These are phyloP conservation scores for Leptographium procerum DNA, from an alignment of 2,329 filamentous ascomycete genomes.

Conservation along the genomic window DNA sequence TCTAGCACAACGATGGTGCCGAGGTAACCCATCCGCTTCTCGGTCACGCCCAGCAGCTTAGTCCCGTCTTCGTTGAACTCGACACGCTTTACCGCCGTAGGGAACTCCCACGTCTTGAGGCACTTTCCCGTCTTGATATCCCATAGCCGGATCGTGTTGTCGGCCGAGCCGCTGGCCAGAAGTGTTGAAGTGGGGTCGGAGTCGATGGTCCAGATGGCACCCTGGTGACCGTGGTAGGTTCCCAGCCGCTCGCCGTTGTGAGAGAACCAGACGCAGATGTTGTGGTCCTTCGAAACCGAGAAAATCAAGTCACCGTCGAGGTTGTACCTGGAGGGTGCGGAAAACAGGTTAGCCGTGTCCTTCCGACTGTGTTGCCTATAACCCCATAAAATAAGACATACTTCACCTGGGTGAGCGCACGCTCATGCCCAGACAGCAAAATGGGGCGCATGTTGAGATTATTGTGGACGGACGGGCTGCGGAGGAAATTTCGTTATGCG, in stretches of 20 bases:
- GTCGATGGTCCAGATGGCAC: slow-evolving; percentile 97
- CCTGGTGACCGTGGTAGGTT: slow-evolving; percentile 92
- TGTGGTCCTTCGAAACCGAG: slow-evolving; percentile 22
- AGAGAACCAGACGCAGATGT: slow-evolving; percentile 93
- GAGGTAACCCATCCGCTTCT: slow-evolving; percentile 96
- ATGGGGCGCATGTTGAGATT: slow-evolving; percentile 77
- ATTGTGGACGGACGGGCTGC: neutral
- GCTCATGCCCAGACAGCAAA: slow-evolving; percentile 90
- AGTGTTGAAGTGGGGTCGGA: slow-evolving; percentile 85
- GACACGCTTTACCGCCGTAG: slow-evolving; percentile 92
- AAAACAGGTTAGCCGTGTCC: neutral
- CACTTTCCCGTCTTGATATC: slow-evolving; percentile 86
- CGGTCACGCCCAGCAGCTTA: slow-evolving; percentile 84
- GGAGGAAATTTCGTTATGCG: neutral
- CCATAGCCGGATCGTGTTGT: slow-evolving; percentile 97
- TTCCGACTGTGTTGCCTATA: neutral
- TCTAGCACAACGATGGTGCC: slow-evolving; percentile 90
- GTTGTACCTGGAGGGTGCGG: slow-evolving; percentile 53
- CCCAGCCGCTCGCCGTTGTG: slow-evolving; percentile 97
- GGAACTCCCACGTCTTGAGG: slow-evolving; percentile 96
- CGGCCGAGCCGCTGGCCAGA: slow-evolving; percentile 88
- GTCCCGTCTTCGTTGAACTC: slow-evolving; percentile 94
- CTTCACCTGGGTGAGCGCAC: slow-evolving; percentile 80
- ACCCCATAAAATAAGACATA: slow-evolving; percentile 6
- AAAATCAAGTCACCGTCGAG: slow-evolving; percentile 67